Percentiles rank a stretch among this genome's conserved stretches.
phyloP scores from a whole-genome alignment of 441 rosid species.

The Raphanus hybrid region DNA sequence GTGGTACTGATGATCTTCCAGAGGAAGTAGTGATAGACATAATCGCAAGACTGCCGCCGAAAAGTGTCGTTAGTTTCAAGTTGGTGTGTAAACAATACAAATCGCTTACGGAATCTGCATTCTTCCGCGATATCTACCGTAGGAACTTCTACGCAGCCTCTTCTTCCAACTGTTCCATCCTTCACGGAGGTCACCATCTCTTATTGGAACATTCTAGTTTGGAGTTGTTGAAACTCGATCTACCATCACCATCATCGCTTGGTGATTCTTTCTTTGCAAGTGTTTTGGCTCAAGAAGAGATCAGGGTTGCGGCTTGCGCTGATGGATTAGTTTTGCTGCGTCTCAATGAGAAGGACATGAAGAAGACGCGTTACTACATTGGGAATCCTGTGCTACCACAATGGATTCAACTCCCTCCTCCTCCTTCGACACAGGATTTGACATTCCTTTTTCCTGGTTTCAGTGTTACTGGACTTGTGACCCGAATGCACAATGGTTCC shows the following conservation, averaged over 20 bases:
- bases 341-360: not conserved
- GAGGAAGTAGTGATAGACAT: not conserved
- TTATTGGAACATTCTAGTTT: not conserved
- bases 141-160: not conserved
- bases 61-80: constrained; percentile 5
- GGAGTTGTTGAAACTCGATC: not conserved
- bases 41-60: not conserved
- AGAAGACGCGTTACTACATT: not conserved
- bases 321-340: constrained; percentile 12
- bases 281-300: not conserved
- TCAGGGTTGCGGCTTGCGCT: not conserved
- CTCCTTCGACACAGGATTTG: not conserved
- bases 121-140: constrained; percentile 2
- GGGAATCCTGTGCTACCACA: constrained; percentile 21
- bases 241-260: not conserved
- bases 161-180: not conserved
- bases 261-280: not conserved
- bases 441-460: not conserved
- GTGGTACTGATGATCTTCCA: not conserved
- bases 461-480: not conserved
- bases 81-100: constrained; percentile 7
- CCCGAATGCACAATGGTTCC: not conserved
- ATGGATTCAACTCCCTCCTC: constrained; percentile 11
- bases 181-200: not conserved
- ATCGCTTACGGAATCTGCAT: not conserved